Evolutionary conservation across 805 yeast species (phyloP), one percentile per base, ranked within the genome.

Genomic region (Nakazawaea laoshanensis): DNA sequence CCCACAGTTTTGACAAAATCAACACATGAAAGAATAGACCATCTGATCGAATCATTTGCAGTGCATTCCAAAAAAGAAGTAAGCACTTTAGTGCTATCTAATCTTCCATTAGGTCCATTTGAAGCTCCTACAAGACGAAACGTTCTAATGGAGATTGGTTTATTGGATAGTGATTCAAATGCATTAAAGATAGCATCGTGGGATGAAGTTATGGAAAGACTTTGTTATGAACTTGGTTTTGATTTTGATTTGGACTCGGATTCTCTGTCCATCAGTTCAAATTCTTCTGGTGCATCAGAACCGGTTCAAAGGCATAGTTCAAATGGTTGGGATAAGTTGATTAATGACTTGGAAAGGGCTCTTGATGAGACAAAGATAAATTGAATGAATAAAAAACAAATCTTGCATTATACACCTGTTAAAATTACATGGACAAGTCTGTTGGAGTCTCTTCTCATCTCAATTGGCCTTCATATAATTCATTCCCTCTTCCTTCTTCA

Each of bases 151-250:
- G 38, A 35, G 14, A 17, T 35, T n/a, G 38, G 38, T 4, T 23
- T 33, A 7, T 14, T 26, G 11, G 9, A 17, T 11, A 11, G n/a
- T 5, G 13, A 5, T 4, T 19, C 13, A 22, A 19, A 4, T 8
- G 4, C 14, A 12, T 7, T 21, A 15, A 27, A 13, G 14, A 16
- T 30, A 4, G 23, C 29, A 7, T 30, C 38, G 8, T 57, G 62
- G 62, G 55, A 52, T 18, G 59, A 55, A 27, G 52, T 48, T 1
- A 57, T 57, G 62, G 62, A 57, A 26, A 48, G 47, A 2, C 46
- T 57, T 4, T 57, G 61, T 33, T 37, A 38, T 5, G 32, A 36
- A 10, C 46, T 52, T 20, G 58, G 54, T 1, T 35, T 57, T 14
- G 61, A 55, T 23, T 57, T 57, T 42, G 29, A 27, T 18, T 12